These are phyloP conservation scores for Gossypium davidsonii DNA, from an alignment of 441 rosid genomes.

Conservation along the genomic window DNA sequence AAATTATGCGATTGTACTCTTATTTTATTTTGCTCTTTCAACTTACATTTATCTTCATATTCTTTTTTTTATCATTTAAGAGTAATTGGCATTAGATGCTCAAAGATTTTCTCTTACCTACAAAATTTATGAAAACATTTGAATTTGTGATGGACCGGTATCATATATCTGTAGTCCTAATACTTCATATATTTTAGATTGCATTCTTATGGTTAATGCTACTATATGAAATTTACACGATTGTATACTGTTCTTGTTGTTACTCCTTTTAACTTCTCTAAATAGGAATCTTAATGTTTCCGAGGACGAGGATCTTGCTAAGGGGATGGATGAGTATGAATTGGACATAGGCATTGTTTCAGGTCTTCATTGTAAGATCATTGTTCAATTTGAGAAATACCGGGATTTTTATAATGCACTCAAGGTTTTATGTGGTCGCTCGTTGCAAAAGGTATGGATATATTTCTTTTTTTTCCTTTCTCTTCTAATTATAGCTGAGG, in stretches of 20 bases:
- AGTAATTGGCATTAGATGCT: neutral
- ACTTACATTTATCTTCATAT: conserved; percentile 9
- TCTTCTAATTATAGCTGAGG: neutral
- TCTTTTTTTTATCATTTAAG: neutral
- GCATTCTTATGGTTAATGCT: neutral
- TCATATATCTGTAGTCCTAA: neutral
- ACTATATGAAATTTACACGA: conserved; percentile 4
- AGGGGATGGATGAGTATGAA: conserved; percentile 40
- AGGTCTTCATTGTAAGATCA: conserved; percentile 88
- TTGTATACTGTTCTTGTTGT: conserved; percentile 15
- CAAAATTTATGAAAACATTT: neutral
- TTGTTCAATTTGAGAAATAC: conserved; percentile 79
- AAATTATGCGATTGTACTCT: conserved; percentile 2
- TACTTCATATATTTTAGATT: neutral
- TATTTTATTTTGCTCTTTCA: conserved; percentile 15
- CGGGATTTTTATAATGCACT: conserved; percentile 65
- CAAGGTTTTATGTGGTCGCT: conserved; percentile 71
- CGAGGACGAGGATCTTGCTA: conserved; percentile 66
- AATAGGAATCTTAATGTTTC: conserved; percentile 78
- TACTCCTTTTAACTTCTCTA: conserved; percentile 22
- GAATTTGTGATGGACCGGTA: neutral
- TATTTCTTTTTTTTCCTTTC: neutral
- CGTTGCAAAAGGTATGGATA: conserved; percentile 64
- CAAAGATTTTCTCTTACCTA: neutral
- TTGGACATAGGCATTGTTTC: conserved; percentile 43